Evolutionary conservation across 1,139 yeast genomes (phyloP), one percentile per base, ranked within the genome.

Genomic region (Diutina scorzettiae): DNA sequence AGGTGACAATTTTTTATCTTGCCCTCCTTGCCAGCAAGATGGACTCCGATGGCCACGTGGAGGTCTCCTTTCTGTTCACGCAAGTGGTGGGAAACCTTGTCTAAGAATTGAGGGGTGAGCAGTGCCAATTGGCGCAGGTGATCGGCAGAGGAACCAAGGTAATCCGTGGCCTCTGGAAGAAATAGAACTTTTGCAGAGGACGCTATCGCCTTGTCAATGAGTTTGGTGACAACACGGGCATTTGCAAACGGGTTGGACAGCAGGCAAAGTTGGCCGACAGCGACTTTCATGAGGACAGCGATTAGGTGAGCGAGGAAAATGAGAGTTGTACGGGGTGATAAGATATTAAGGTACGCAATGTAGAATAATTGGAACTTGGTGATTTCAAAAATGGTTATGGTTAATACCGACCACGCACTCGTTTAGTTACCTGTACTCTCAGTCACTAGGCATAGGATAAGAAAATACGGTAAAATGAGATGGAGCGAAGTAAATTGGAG

Each of bases 161-260:
- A 91, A 54, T 91, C 97, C 1, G 91, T 72, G 0, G 97, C 97
- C 57, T 91, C 98, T 1, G 97, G 97, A 36, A 91, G 69, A 54
- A 89, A 87, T 8, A 89, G 66, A 3, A 85, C 76, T 46, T 71
- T 64, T 9, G 81, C 86, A 3, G 78, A 69, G 9, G 67, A 56
- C 7, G 60, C 59, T 0, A 82, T 69, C 0, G 96, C 95, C 43
- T 66, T 61, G n/a, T 63, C 58, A 24, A 87, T 76, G 31, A 87
- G 63, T 40, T 66, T 65, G 16, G 70, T 66, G 0, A 80, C 91
- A 1, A 68, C 62, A 8, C 61, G 53, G 12, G 85, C 78, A 51
- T 91, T 91, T 23, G 66, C 65, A 2, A 61, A 51, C 20, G 85
- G 60, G 42, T 72, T 74, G 2, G 85, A 68, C 0, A 91, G 73